Evolutionary conservation across 2,329 filamentous ascomycete genomes (phyloP), one percentile per base, ranked within the genome.

Genomic region (Coniochaeta prunicola): DNA sequence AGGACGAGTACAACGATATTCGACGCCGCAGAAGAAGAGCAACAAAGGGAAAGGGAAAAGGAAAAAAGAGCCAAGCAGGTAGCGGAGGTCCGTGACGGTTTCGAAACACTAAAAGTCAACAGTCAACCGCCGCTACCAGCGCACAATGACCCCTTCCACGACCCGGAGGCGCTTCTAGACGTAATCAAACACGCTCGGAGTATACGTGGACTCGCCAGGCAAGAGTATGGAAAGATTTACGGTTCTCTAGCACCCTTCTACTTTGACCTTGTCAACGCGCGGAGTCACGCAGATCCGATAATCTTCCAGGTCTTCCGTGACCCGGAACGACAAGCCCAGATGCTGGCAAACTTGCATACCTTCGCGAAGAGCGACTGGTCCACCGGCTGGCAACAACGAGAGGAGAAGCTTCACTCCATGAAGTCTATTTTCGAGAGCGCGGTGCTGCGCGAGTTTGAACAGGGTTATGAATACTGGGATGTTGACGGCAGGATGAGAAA

Each of bases 181-280:
- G 83, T 92, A 0, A 78, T 97, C 59, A 82, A 85, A 59, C 81
- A 81, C 31, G 87, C 87, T 30, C 85, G 81, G 67, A 97, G 93
- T 54, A 84, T 96, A 56, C 82, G 94, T 45, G 94, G 93, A 4
- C 84, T 87, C 66, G 94, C 94, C 50, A 84, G 92, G 61, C 86
- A 94, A 66, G 92, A 97, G 72, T 99, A 92, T 70, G 93, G 89
- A 17, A 96, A 89, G 70, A 80, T 97, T 15, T 96, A 97, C 72
- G 88, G 87, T n/a, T 89, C 90, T 4, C 74, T 99, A 64, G 90
- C 87, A 12, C 92, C 92, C 0, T 93, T 96, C 66, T 99, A 97
- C 74, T 84, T 85, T 63, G 91, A 99, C 70, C 82, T 97, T 45
- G 85, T 83, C 36, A 81, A 78, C 62, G 86, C 88, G 2, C 85